Evolutionary conservation across 225 moss, liverwort and hornwort genomes (phyloP).

Genomic region (Polytrichum commune): DNA sequence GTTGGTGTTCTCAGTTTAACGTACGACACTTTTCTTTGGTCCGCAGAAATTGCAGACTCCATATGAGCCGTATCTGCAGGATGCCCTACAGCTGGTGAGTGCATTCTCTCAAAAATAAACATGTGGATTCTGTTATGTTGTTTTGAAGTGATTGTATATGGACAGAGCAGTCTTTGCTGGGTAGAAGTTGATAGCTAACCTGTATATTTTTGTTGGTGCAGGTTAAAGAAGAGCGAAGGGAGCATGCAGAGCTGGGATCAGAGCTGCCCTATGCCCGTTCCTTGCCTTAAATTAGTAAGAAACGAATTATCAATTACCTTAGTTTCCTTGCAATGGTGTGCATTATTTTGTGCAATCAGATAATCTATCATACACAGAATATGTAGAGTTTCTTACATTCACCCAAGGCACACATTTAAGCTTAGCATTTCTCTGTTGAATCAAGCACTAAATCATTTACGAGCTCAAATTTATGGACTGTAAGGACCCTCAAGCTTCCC

Average conservation of each 20-base stretch:
- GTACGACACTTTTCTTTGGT: not conserved
- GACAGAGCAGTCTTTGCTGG: not conserved
- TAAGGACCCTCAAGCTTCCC: no score
- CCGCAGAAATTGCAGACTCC: slow-evolving; percentile 80
- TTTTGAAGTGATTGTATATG: not conserved
- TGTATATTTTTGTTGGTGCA: slow-evolving; percentile 7
- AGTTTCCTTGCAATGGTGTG: no score
- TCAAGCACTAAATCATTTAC: no score
- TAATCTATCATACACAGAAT: no score
- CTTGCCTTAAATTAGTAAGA: slow-evolving; percentile 41
- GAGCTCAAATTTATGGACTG: no score
- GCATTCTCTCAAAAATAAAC: not conserved
- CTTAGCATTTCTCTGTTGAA: no score
- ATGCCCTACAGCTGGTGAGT: slow-evolving; percentile 73
- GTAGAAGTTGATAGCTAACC: not conserved
- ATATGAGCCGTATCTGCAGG: slow-evolving; percentile 70
- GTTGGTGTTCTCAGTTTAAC: no score
- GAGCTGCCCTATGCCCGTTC: slow-evolving; percentile 67
- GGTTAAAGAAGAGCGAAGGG: slow-evolving; percentile 77
- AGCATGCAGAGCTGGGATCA: slow-evolving; percentile 74
- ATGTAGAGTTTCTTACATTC: no score
- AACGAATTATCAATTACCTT: no score
- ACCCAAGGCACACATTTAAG: no score
- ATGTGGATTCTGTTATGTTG: not conserved
- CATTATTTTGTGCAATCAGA: no score